These are phyloP conservation scores for Solanum chacoense DNA, from an alignment of 305 asterid species.

Conservation along the genomic window DNA sequence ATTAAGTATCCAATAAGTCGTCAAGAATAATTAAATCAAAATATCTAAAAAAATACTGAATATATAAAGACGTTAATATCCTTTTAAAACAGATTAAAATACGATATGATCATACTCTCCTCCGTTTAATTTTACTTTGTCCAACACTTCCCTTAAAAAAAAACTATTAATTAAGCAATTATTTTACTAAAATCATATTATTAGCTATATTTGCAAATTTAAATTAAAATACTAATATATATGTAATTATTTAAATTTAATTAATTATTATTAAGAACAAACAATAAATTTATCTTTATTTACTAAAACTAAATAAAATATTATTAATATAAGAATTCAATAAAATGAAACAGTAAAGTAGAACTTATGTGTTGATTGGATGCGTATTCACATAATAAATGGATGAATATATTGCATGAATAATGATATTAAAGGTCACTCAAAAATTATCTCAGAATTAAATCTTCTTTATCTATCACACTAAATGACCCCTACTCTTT, in stretches of 20 bases:
- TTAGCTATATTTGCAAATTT: too few relatives aligned
- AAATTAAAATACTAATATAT: not conserved
- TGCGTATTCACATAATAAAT: rapidly evolving
- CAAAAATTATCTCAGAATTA: not conserved
- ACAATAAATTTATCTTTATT: not conserved
- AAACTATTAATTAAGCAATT: not conserved
- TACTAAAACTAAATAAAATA: not conserved
- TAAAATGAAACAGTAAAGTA: too few relatives aligned
- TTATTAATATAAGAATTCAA: too few relatives aligned
- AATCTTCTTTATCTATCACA: not conserved
- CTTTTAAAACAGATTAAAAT: not conserved
- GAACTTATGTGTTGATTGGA: rapidly evolving
- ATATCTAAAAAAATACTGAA: not conserved
- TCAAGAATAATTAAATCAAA: not conserved
- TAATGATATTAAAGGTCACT: not conserved
- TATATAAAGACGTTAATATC: not conserved
- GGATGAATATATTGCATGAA: not conserved
- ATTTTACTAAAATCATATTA: too few relatives aligned
- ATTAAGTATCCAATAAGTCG: not conserved
- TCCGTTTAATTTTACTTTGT: not conserved
- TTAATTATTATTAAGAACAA: too few relatives aligned
- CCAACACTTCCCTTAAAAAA: not conserved
- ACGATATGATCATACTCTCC: not conserved
- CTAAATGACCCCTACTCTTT: not conserved
- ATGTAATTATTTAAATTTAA: too few relatives aligned